Percentiles rank a stretch among this genome's conserved stretches.
Evolutionary conservation across 768 basidiomycete genomes (phyloP).

Genomic region (Grammothele lineata): DNA sequence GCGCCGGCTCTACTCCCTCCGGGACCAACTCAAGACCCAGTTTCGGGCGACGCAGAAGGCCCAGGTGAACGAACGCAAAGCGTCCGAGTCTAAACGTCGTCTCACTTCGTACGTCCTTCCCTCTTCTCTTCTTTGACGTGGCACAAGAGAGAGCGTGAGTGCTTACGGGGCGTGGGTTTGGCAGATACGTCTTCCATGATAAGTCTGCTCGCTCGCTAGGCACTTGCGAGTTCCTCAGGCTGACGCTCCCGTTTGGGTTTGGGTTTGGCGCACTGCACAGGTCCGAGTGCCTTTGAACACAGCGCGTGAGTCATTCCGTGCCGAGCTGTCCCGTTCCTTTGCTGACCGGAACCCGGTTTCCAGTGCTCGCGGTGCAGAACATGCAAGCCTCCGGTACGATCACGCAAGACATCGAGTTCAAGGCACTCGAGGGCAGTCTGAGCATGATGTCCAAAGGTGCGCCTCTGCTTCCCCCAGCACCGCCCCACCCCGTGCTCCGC

Average conservation of each 20-base stretch:
- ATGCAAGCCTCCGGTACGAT: constrained; percentile 78
- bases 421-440: constrained; percentile 75
- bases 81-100: constrained; percentile 77
- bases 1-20: constrained; percentile 43
- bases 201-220: constrained; percentile 35
- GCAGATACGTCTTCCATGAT: constrained; percentile 77
- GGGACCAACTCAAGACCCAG: constrained; percentile 51
- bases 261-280: constrained; percentile 40
- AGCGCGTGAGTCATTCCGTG: constrained; percentile 45
- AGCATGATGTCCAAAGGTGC: constrained; percentile 86
- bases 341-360: too few relatives aligned
- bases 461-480: constrained; percentile 7
- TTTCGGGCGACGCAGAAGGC: constrained; percentile 60
- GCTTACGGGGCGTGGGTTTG: not conserved
- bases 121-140: too few relatives aligned
- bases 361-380: constrained; percentile 85
- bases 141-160: too few relatives aligned
- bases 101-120: constrained; percentile 64
- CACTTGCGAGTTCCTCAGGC: constrained; percentile 14
- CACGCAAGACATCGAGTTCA: constrained; percentile 82
- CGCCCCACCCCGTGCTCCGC: not conserved
- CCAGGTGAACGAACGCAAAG: constrained; percentile 56
- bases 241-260: constrained; percentile 17
- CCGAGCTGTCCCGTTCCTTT: too few relatives aligned
- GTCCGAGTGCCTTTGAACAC: constrained; percentile 82